Evolutionary conservation across 805 yeast genomes (phyloP).

Genomic region (Myxozyma lipomycoides): DNA sequence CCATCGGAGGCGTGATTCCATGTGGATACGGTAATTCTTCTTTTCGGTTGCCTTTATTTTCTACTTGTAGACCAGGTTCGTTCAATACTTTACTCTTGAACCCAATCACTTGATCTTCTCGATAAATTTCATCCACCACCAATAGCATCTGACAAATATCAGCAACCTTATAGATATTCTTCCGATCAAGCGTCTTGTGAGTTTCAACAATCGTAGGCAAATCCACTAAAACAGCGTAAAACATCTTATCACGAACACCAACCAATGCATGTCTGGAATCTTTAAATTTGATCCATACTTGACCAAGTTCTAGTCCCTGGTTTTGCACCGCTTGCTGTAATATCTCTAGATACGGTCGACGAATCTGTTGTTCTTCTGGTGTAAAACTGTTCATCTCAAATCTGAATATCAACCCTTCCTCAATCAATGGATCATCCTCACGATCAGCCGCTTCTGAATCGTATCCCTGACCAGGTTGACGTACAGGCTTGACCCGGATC

Average conservation of each 20-base stretch:
- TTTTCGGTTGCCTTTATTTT: constrained; percentile 18
- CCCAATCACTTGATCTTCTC: constrained; percentile 42
- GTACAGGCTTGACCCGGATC: constrained; percentile 52
- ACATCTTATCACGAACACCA: constrained; percentile 61
- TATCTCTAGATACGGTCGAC: constrained; percentile 19
- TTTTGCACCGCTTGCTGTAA: constrained; percentile 31
- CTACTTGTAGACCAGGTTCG: constrained; percentile 29
- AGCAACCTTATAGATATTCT: constrained; percentile 79
- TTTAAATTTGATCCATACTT: constrained; percentile 74
- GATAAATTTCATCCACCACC: constrained; percentile 55
- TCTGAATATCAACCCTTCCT: constrained; percentile 78
- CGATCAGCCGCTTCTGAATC: constrained; percentile 95
- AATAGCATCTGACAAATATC: constrained; percentile 83
- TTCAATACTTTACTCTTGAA: constrained; percentile 30
- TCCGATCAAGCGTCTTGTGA: constrained; percentile 82
- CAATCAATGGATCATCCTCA: constrained; percentile 90
- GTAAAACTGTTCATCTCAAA: constrained; percentile 26
- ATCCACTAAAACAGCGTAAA: constrained; percentile 82
- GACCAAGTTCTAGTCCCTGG: constrained; percentile 50
- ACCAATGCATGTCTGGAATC: constrained; percentile 77
- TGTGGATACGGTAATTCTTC: constrained; percentile 48
- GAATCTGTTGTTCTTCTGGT: constrained; percentile 17
- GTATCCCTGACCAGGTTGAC: constrained; percentile 91
- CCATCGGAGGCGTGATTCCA: constrained; percentile 80
- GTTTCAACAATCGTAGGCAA: constrained; percentile 84